Evolutionary conservation across 352 stramenopile genomes (phyloP).

Genomic region (Globisporangium nodosum): DNA sequence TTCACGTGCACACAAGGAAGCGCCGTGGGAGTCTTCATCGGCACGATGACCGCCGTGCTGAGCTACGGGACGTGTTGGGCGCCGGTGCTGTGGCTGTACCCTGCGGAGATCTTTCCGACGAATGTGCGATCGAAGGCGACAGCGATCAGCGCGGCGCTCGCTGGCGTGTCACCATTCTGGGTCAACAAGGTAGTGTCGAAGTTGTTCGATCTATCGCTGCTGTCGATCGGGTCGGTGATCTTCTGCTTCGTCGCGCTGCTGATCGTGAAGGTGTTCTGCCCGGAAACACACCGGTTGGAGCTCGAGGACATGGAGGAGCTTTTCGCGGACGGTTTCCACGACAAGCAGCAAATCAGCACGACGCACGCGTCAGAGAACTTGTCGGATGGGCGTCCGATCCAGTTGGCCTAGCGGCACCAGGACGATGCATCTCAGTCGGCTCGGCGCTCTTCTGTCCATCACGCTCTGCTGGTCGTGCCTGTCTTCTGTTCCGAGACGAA

Average conservation of each 20-base stretch:
- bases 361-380: too few relatives aligned
- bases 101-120: constrained; percentile 44
- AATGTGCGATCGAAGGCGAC: constrained; percentile 42
- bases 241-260: constrained; percentile 22
- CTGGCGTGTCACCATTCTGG: constrained; percentile 14
- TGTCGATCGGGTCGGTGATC: not conserved
- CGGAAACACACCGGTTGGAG: constrained; percentile 42
- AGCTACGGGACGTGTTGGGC: constrained; percentile 42
- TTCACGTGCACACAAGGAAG: constrained; percentile 20
- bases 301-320: constrained; percentile 55
- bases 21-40: constrained; percentile 32
- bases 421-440: too few relatives aligned
- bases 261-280: constrained; percentile 41
- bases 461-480: too few relatives aligned
- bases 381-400: too few relatives aligned
- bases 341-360: constrained; percentile 3
- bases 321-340: constrained; percentile 28
- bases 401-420: too few relatives aligned
- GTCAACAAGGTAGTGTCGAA: constrained; percentile 3
- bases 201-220: not conserved
- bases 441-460: too few relatives aligned
- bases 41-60: constrained; percentile 27
- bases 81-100: constrained; percentile 49
- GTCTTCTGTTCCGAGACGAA: too few relatives aligned
- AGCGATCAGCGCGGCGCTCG: constrained; percentile 30